A percentile compares a stretch with the other conserved stretches of the same genome.
Conservation (phyloP, 352 stramenopile species). For the Phytophthora capsici region DNA sequence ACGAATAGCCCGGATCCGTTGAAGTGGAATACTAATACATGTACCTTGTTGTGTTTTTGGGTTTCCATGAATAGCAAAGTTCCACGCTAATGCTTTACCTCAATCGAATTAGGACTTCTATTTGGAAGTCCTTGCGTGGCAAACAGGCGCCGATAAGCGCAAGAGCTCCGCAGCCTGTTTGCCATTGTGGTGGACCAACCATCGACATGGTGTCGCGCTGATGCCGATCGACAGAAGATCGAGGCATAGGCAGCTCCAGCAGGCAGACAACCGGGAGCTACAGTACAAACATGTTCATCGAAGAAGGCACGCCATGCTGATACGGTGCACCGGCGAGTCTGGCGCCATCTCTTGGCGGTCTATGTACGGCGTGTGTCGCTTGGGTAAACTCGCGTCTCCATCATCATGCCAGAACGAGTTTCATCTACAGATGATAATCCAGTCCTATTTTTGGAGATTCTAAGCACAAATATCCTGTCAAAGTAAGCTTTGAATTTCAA, state of each 20-base stretch:
- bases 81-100: not conserved
- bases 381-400: slow-evolving; percentile 14
- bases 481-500: not conserved
- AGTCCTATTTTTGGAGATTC: not conserved
- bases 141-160: slow-evolving; percentile 34
- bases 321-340: slow-evolving; percentile 32
- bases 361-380: slow-evolving; percentile 27
- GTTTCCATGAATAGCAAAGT: not conserved
- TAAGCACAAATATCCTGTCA: not conserved
- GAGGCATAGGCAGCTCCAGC: slow-evolving; percentile 13
- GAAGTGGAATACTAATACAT: not conserved
- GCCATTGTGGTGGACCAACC: slow-evolving; percentile 15
- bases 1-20: slow-evolving; percentile 2
- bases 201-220: slow-evolving; percentile 1
- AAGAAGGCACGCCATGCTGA: slow-evolving; percentile 23
- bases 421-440: not conserved
- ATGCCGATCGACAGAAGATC: slow-evolving; percentile 2
- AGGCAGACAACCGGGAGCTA: not conserved
- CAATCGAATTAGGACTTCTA: not conserved
- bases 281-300: not conserved
- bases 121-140: not conserved
- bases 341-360: slow-evolving; percentile 17
- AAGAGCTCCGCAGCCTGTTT: slow-evolving; percentile 34
- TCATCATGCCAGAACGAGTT: slow-evolving; percentile 11
- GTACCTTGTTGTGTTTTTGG: not conserved